These are phyloP conservation scores for Tremella yokohamensis DNA, from an alignment of 768 basidiomycete genomes.

Conservation along the genomic window DNA sequence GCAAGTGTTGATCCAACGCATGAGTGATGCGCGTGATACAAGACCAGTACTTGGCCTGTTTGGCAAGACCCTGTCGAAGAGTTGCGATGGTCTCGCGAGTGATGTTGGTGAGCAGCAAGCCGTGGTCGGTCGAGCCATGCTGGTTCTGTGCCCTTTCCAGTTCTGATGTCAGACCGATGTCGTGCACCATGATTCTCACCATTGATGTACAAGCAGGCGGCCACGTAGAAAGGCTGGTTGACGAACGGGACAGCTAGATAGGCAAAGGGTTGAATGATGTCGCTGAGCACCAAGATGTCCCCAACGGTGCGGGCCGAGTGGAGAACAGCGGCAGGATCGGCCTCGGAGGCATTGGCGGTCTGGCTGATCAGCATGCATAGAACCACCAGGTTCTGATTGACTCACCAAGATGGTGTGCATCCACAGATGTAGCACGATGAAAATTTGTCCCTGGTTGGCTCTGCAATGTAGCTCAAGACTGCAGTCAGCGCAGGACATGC, in stretches of 20 bases:
- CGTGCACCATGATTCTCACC: constrained; percentile 15
- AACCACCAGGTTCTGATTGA: background rate
- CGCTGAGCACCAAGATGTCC: constrained; percentile 34
- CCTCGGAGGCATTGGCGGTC: constrained; percentile 17
- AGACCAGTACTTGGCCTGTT: constrained; percentile 26
- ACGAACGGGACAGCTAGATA: constrained; percentile 32
- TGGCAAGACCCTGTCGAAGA: constrained; percentile 26
- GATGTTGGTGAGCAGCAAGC: constrained; percentile 20
- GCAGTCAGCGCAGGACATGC: background rate
- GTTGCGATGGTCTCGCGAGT: constrained; percentile 25
- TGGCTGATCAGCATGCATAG: background rate
- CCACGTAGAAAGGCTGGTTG: constrained; percentile 38
- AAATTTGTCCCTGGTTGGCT: constrained; percentile 24
- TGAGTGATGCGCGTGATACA: constrained; percentile 27
- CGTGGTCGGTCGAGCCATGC: constrained; percentile 12
- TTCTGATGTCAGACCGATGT: background rate
- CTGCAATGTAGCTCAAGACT: constrained; percentile 30
- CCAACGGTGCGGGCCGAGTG: constrained; percentile 32
- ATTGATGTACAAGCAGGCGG: constrained; percentile 34
- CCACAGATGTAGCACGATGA: constrained; percentile 39
- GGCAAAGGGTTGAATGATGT: constrained; percentile 27
- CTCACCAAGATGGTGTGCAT: constrained; percentile 34
- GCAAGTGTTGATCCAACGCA: constrained; percentile 24
- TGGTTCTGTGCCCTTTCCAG: constrained; percentile 16
- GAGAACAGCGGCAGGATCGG: constrained; percentile 11